phyloP scores from a whole-genome alignment of 164 flowering plant species.

The Santalum album region DNA sequence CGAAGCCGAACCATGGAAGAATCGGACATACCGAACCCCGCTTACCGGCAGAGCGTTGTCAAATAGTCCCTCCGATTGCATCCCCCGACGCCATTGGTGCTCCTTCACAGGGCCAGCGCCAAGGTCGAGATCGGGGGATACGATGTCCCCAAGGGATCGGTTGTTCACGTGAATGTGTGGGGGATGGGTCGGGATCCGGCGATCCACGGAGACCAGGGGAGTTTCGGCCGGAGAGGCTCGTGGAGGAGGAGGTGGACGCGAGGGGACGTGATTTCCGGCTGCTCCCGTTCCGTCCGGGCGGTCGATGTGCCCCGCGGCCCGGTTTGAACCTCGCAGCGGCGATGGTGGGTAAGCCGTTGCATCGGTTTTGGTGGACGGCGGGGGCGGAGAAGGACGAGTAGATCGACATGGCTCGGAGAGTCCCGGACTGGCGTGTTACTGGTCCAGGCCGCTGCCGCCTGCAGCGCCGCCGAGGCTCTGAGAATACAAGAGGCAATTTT shows the following conservation, averaged over 20 bases:
- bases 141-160: slow-evolving; percentile 7
- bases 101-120: slow-evolving; percentile 29
- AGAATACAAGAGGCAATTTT: too few species aligned
- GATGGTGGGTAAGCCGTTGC: slow-evolving; percentile 16
- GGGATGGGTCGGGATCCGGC: slow-evolving; percentile 5
- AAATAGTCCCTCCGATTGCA: slow-evolving; percentile 30
- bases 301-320: slow-evolving; percentile 11
- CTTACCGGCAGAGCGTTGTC: slow-evolving; percentile 26
- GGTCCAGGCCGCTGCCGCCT: slow-evolving; percentile 10
- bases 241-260: slow-evolving; percentile 11
- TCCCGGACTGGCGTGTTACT: slow-evolving; percentile 13
- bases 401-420: slow-evolving; percentile 15
- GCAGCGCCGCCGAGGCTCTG: slow-evolving; percentile 13
- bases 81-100: slow-evolving; percentile 39
- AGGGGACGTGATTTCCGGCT: slow-evolving; percentile 8
- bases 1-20: slow-evolving; percentile 22
- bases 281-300: slow-evolving; percentile 6
- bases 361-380: slow-evolving; percentile 14
- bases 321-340: slow-evolving; percentile 12
- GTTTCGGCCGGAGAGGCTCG: slow-evolving; percentile 6
- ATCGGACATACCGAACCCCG: slow-evolving; percentile 25
- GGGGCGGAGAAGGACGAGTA: slow-evolving; percentile 13
- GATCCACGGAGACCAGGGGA: slow-evolving; percentile 9
- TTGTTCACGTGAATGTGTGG: slow-evolving; percentile 10
- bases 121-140: slow-evolving; percentile 19